Evolutionary conservation across 257 asterid species (phyloP).

Genomic region (Solanum chiquidenum): DNA sequence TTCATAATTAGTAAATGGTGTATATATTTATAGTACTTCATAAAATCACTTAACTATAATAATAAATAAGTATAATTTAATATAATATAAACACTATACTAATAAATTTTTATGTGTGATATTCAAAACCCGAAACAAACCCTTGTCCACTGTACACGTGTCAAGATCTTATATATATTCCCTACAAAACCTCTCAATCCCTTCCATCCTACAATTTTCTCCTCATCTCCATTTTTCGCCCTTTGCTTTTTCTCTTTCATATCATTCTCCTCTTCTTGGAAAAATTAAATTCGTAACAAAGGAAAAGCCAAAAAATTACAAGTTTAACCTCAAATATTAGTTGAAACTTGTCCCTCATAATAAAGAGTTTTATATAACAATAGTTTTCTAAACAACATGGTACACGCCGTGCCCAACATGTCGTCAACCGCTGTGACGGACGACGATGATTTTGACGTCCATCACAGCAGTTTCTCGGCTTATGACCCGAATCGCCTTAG

Average conservation of each 20-base stretch:
- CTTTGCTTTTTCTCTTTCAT: not conserved
- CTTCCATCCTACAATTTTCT: not conserved
- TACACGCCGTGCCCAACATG: constrained; percentile 26
- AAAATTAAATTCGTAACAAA: not conserved
- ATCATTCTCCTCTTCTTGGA: not conserved
- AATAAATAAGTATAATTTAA: not conserved
- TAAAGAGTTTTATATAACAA: not conserved
- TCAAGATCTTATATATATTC: constrained; percentile 9
- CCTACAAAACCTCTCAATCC: constrained; percentile 41
- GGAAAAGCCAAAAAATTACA: not conserved
- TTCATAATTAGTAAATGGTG: not conserved
- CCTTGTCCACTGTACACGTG: not conserved
- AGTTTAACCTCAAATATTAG: not conserved
- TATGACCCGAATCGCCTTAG: constrained; percentile 40
- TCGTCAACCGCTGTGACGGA: constrained; percentile 19
- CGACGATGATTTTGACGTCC: constrained; percentile 6
- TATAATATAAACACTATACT: not conserved
- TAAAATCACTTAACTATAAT: not conserved
- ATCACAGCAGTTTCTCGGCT: constrained; percentile 44
- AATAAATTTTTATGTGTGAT: not conserved
- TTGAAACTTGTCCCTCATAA: not conserved
- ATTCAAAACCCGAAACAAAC: too few species aligned
- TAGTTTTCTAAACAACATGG: constrained; percentile 4
- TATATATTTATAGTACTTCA: not conserved
- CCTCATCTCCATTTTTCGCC: not conserved